Evolutionary conservation across 768 basidiomycete genomes (phyloP).

Genomic region (Suillus sp.): DNA sequence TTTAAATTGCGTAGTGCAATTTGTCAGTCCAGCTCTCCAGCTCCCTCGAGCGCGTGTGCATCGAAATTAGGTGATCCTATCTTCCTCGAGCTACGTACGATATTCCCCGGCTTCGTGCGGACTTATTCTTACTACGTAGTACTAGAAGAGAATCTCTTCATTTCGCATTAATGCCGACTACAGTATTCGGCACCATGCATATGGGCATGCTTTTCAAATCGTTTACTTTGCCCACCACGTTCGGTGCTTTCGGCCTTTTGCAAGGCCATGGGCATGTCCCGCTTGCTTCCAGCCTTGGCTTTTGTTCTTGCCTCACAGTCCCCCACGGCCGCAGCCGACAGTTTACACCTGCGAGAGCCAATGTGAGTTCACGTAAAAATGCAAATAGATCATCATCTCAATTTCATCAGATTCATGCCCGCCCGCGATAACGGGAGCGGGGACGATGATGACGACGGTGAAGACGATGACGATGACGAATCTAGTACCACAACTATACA

Average conservation of each 20-base stretch:
- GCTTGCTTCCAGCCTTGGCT: conserved; percentile 6
- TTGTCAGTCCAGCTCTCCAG: no score
- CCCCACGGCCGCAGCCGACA: not conserved
- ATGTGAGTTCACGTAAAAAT: conserved; percentile 8
- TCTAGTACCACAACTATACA: conserved; percentile 5
- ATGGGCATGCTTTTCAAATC: not conserved
- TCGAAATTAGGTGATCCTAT: no score
- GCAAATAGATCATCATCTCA: not conserved
- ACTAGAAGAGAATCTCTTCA: not conserved
- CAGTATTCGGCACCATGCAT: not conserved
- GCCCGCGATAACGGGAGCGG: not conserved
- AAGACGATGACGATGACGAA: not conserved
- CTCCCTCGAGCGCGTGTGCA: no score
- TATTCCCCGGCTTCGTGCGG: no score
- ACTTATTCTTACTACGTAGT: no score
- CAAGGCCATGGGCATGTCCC: conserved; percentile 3
- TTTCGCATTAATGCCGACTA: not conserved
- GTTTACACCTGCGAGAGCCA: conserved; percentile 3
- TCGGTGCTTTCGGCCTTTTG: not conserved
- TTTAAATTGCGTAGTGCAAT: no score
- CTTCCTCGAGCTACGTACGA: no score
- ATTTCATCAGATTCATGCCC: not conserved
- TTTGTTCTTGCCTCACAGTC: conserved; percentile 11
- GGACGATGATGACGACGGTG: not conserved
- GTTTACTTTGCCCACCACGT: not conserved